These are phyloP conservation scores for Hyaloperonospora brassicae DNA, from an alignment of 352 stramenopile genomes.

Conservation along the genomic window DNA sequence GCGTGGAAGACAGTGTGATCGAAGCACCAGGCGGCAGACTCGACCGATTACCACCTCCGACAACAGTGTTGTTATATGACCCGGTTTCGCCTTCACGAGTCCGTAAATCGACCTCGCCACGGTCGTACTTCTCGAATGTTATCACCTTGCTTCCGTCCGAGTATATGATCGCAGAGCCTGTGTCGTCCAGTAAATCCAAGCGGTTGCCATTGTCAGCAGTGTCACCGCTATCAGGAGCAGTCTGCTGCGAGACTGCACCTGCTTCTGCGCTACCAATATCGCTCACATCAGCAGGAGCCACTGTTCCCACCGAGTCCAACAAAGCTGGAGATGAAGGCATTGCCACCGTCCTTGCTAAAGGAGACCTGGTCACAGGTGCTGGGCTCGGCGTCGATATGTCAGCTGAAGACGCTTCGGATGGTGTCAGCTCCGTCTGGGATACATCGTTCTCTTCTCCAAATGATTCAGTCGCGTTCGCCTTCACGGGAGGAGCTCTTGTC, in stretches of 20 bases:
- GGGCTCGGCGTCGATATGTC: constrained; percentile 14
- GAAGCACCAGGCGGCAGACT: constrained; percentile 46
- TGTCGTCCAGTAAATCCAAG: constrained; percentile 25
- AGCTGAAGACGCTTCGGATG: constrained; percentile 6
- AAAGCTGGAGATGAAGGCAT: constrained; percentile 18
- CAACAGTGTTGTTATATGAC: constrained; percentile 29
- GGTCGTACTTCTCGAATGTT: constrained; percentile 35
- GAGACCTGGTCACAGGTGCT: constrained; percentile 16
- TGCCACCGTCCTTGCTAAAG: constrained; percentile 7
- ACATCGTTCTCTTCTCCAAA: constrained; percentile 9
- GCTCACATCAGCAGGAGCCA: constrained; percentile 24
- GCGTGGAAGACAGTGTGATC: constrained; percentile 40
- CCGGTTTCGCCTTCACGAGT: constrained; percentile 17
- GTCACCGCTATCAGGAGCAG: constrained; percentile 18
- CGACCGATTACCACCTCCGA: constrained; percentile 43
- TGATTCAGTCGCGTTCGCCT: constrained; percentile 6
- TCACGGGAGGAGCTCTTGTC: constrained; percentile 18
- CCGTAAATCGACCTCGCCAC: constrained; percentile 15
- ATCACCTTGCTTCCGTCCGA: constrained; percentile 28
- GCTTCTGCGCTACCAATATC: constrained; percentile 23
- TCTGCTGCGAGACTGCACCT: constrained; percentile 22
- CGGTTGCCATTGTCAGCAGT: constrained; percentile 16
- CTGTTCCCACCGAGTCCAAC: constrained; percentile 25
- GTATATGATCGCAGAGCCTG: constrained; percentile 28
- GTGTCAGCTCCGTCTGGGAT: constrained; percentile 15